Base-by-base conservation (phyloP, 2,329 filamentous ascomycete genomes). In the Proliferodiscus dingleyae region DNA sequence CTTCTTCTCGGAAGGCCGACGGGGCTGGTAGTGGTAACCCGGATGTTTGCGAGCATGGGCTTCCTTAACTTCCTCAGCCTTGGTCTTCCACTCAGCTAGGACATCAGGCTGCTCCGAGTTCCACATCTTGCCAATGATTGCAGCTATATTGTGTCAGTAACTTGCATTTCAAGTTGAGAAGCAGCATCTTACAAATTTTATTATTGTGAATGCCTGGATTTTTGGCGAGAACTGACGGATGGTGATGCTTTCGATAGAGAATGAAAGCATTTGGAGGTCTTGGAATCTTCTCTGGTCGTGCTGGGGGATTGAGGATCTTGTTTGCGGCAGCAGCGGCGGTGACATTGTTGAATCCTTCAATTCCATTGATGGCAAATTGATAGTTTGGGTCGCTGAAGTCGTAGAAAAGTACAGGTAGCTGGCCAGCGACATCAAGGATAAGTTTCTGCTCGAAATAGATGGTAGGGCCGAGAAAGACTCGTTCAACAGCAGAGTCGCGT, bases 261-360 rank as follows among this genome's bases (percentile, higher is more conserved):
- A 71, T 70, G 58, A 66, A 71, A 4, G 67, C 66, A 51, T 71
- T 71, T 13, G 66, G 64, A 21, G 68, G 68, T 5, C 68, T 66
- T 16, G 62, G 65, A 38, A 69, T 60, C 48, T 63, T 50, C 13
- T 38, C 33, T 2, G 40, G 24, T 26, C 6, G 24, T 10, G 5
- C 19, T 37, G 33, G 33, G 19, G 33, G 33, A 9, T 9, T 37
- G 38, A 28, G 26, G 23, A 37, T 15, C 13, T 15, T 5, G 32
- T 19, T 15, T 34, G 32, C 9, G 32, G n/a, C n/a, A n/a, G n/a
- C n/a, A n/a, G n/a, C n/a, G n/a, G n/a, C n/a, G n/a, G n/a, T n/a
- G n/a, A n/a, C n/a, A n/a, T n/a, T n/a, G n/a, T n/a, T n/a, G n/a
- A n/a, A n/a, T n/a, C n/a, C n/a, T n/a, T n/a, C n/a, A n/a, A n/a